Evolutionary conservation across 306 rosid species (phyloP).

Genomic region (Medicago arabica): DNA sequence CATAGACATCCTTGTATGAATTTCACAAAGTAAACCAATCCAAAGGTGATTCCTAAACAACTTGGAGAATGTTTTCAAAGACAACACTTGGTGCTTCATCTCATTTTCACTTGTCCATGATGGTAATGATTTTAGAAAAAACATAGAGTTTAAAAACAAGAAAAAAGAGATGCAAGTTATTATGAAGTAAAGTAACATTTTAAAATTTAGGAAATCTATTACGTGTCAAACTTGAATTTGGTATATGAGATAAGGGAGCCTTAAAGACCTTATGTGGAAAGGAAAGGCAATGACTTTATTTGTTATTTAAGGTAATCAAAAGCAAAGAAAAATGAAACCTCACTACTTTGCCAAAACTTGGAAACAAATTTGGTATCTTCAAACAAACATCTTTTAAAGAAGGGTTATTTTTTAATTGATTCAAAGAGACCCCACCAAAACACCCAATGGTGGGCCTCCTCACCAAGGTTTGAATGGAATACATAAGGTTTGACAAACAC

Average conservation of each 20-base stretch:
- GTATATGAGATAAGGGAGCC: constrained; percentile 38
- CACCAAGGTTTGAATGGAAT: constrained; percentile 42
- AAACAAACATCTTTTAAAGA: constrained; percentile 44
- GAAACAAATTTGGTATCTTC: constrained; percentile 41
- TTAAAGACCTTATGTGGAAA: constrained; percentile 42
- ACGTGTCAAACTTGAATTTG: constrained; percentile 55
- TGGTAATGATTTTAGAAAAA: constrained; percentile 58
- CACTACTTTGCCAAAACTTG: background rate
- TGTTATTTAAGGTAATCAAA: constrained; percentile 5
- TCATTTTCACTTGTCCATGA: constrained; percentile 58
- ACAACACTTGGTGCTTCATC: constrained; percentile 52
- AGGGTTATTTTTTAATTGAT: constrained; percentile 45
- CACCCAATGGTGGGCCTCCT: constrained; percentile 78
- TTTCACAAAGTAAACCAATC: background rate
- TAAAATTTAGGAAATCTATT: constrained; percentile 26
- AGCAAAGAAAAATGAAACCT: background rate
- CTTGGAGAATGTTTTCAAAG: constrained; percentile 44
- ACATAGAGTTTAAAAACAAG: constrained; percentile 61
- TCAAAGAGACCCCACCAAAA: constrained; percentile 69
- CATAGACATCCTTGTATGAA: background rate
- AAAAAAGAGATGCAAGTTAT: constrained; percentile 70
- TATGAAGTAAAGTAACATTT: constrained; percentile 74
- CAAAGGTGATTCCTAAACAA: constrained; percentile 28
- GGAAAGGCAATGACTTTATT: background rate
- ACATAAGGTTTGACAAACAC: constrained; percentile 42